Evolutionary conservation across 805 yeast genomes (phyloP), one percentile per base, ranked within the genome.

Genomic region (Pichia insulana): DNA sequence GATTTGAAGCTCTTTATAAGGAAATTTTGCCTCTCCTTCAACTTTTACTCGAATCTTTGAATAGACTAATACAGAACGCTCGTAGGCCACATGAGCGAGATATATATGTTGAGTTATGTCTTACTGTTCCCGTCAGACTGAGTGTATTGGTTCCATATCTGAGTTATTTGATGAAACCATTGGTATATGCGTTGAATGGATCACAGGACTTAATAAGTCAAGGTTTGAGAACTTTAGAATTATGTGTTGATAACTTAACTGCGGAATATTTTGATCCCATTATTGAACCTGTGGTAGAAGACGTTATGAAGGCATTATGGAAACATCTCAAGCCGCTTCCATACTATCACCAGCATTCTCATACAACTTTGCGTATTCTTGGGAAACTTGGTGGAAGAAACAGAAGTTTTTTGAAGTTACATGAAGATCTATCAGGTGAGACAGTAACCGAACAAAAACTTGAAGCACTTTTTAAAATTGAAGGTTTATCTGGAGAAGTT

Each of bases 311-410:
- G 31, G 95, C 97, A 0, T 68, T 92, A 28, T 92, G 96, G 90
- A 80, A 76, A 48, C 92, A 90, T 52, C 63, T 92, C 50, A 80
- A 80, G 54, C 98, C 99, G 2, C 73, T 89, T 30, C 97, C 99
- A 0, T 88, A 87, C 58, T 86, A 84, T 51, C 97, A 92, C 53
- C 95, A 87, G 50, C 96, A 89, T 51, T 83, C 96, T 15, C 98
- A 92, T 58, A 87, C 96, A 0, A 89, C 97, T 0, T 79, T 92
- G 43, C 72, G 97, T 48, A 87, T 92, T 31, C 67, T 92, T 40
- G 98, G 99, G 39, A 92, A 94, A 58, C 67, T 92, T 15, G 99
- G 99, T 31, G 99, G 99, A 2, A 75, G 98, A 56, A 92, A 92
- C 54, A 79, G 96, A 52, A 79, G 82, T 40, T 86, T 87, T 57